Conservation (phyloP, 129 eudicot species). For the Flaveria ramosissima region DNA sequence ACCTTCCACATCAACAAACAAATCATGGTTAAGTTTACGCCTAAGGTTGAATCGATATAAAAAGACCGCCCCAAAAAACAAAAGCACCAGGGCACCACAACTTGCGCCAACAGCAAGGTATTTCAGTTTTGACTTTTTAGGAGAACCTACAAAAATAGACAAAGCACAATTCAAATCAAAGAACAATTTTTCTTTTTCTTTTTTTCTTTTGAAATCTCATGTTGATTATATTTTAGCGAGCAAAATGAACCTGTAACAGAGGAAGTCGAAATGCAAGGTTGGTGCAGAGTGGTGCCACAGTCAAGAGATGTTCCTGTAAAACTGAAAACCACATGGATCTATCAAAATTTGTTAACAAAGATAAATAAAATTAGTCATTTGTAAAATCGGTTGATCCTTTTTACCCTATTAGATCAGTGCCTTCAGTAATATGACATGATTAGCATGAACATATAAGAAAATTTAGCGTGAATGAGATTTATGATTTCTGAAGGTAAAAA, state of each 20-base stretch:
- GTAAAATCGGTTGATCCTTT: too few species aligned
- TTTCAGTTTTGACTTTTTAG: constrained; percentile 59
- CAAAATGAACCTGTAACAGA: constrained; percentile 51
- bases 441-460: neutral
- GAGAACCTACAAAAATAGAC: constrained; percentile 40
- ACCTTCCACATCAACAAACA: constrained; percentile 86
- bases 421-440: neutral
- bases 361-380: too few species aligned
- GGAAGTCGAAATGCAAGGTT: constrained; percentile 74
- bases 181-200: neutral
- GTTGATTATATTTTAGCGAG: neutral
- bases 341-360: neutral
- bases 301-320: constrained; percentile 77
- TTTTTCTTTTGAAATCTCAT: neutral
- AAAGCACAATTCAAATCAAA: neutral
- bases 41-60: constrained; percentile 44
- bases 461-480: neutral
- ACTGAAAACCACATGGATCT: constrained; percentile 39
- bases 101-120: constrained; percentile 52
- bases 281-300: constrained; percentile 66
- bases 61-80: constrained; percentile 60
- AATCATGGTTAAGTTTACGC: constrained; percentile 47
- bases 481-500: constrained; percentile 3
- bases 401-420: too few species aligned
- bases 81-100: constrained; percentile 66